Base-by-base conservation (phyloP, 495 filamentous ascomycete genomes). In the Annulohypoxylon bovei region DNA sequence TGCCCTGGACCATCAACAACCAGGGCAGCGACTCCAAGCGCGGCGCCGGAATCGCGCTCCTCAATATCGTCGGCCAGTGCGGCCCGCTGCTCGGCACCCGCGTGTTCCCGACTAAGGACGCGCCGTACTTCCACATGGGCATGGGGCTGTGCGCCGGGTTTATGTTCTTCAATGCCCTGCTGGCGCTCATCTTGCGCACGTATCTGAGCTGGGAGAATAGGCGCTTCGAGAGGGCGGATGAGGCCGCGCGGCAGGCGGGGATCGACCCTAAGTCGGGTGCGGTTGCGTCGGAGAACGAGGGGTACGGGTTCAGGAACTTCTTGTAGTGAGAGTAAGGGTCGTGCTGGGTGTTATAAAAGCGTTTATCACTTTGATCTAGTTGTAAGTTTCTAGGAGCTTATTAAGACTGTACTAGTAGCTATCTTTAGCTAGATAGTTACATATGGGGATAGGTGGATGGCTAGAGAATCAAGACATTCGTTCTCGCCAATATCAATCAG, bases 1-100 rank as follows among this genome's bases (percentile, higher is more conserved):
- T 94, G 6, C 88, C 91, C 1, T 93, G 91, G 92, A 88, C 90
- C 47, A 73, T 91, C 39, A 93, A 93, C 68, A 93, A 93, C 72
- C 88, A 92, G 71, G 90, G 90, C 50, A 89, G 84, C 7, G 90
- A 92, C 76, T 90, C 88, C 3, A 85, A 87, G 52, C 83, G 91
- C 2, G 92, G 92, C 4, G 84, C 87, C n/a, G 88, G 89, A 7
- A 91, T 93, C 69, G 87, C 88, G 28, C 78, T 95, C 32, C 78
- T 93, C 28, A 91, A 92, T 59, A 57, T 90, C 16, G 80, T 94
- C 35, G 92, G 92, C 0, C 92, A 95, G 71, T 86, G 85, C 60
- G 88, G 91, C 1, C 91, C 92, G 4, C 81, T 94, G 9, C 76
- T 95, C 14, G 92, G 92, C 0, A 92, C 90, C 6, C 86, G 90